Evolutionary conservation across 257 asterid species (phyloP).

Genomic region (Fraxinus cuspidata): DNA sequence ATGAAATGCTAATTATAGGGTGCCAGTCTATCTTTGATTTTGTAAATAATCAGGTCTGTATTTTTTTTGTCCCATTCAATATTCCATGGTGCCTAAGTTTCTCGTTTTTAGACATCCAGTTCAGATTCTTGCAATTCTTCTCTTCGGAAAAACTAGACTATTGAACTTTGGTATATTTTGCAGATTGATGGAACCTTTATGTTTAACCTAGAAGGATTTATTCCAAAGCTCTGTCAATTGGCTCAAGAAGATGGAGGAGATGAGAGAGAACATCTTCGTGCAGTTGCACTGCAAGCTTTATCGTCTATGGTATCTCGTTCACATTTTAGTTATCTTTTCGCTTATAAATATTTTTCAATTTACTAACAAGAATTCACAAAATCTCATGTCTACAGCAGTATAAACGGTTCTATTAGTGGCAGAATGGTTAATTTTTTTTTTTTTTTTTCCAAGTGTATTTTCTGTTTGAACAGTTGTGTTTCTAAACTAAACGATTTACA

Average conservation of each 20-base stretch:
- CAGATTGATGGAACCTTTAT: conserved; percentile 88
- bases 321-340: conserved; percentile 2
- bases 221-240: conserved; percentile 88
- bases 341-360: background rate
- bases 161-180: conserved; percentile 25
- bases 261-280: conserved; percentile 58
- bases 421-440: background rate
- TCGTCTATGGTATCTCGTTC: conserved; percentile 69
- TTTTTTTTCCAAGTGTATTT: background rate
- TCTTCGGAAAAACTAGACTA: conserved; percentile 16
- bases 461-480: background rate
- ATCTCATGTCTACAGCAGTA: background rate
- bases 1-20: conserved; percentile 78
- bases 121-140: conserved; percentile 12
- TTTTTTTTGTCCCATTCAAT: background rate
- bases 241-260: conserved; percentile 92
- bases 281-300: conserved; percentile 78
- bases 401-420: background rate
- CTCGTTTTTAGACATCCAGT: background rate
- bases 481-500: background rate
- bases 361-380: background rate
- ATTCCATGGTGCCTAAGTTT: conserved; percentile 5
- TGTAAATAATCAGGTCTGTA: conserved; percentile 87
- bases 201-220: conserved; percentile 84
- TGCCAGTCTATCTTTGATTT: conserved; percentile 90